Base-by-base conservation (phyloP, 1,139 yeast genomes). In the Zygosaccharomyces pseudobailii region DNA sequence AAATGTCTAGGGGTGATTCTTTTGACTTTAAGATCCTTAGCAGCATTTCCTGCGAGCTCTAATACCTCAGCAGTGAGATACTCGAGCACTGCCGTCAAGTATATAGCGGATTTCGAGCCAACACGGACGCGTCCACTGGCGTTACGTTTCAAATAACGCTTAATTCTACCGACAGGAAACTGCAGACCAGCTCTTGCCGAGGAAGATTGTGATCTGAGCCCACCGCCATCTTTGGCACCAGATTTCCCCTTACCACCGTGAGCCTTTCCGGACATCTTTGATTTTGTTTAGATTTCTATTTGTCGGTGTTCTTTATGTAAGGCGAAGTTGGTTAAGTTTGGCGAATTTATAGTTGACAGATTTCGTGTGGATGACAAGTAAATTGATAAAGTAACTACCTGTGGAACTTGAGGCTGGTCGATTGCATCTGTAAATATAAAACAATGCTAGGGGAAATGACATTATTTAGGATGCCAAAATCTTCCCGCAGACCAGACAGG, bases 1-100 rank as follows among this genome's bases (percentile, higher is more conserved):
- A 94, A 78, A 70, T 94, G 98, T 73, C 98, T 87, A 61, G 99
- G 99, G 36, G 97, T 90, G 71, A 92, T 92, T 81, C 99, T 87
- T 77, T 94, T 89, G 67, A 92, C 96, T 73, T 92, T 90, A 74
- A 92, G 80, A 71, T 94, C 98, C 73, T 92, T 90, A 55, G 98
- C 98, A 30, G 98, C 98, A 68, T 92, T 90, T 68, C 99, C 98
- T 40, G 99, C 98, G 75, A 92, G 79, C 74, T 92, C 99, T 69
- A 92, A 81, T 46, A 92, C 96, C 75, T 92, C 99, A 42, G 99
- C 98, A 48, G 98, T 92, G 69, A 92, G 78, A 72, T 92, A 92
- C 71, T 92, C 99, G 65, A 92, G 78, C 44, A 92, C 98, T 3
- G 98, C 97, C 49, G 99, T 90, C 63, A 92, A 78, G 71, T 90